These are phyloP conservation scores for Ceriops tagal DNA, from an alignment of 345 rosid species.

Conservation along the genomic window DNA sequence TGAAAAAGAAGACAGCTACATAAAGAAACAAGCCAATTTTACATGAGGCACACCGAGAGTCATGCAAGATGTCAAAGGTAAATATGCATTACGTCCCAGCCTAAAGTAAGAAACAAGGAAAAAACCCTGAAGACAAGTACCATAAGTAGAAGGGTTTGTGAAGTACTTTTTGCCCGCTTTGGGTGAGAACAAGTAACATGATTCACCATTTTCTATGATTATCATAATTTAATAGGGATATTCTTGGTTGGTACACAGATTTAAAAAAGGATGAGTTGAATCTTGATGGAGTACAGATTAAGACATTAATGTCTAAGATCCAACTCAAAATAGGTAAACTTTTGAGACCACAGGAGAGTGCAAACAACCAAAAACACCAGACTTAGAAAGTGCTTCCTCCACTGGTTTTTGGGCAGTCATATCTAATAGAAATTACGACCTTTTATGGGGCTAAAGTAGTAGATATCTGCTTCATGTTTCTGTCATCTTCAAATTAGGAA, in stretches of 20 bases:
- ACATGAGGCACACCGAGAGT: background rate
- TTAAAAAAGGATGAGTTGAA: conserved; percentile 13
- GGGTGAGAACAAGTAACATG: conserved; percentile 9
- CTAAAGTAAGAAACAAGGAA: conserved; percentile 9
- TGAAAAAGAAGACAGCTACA: conserved; percentile 6
- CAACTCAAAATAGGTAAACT: conserved; percentile 10
- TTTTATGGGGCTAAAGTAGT: background rate
- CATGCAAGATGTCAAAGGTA: conserved; percentile 6
- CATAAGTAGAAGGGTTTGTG: conserved; percentile 10
- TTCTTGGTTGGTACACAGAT: conserved; percentile 15
- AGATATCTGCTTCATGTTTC: background rate
- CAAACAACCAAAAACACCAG: background rate
- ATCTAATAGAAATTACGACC: background rate
- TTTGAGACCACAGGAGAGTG: background rate
- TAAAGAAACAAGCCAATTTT: background rate
- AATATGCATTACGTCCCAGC: background rate
- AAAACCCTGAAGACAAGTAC: conserved; percentile 31
- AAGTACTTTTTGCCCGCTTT: conserved; percentile 1
- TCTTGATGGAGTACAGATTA: conserved; percentile 26
- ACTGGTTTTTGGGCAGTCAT: background rate
- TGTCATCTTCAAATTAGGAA: background rate
- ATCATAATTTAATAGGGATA: background rate
- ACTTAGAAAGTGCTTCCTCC: background rate
- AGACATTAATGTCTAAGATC: conserved; percentile 23
- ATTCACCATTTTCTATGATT: conserved; percentile 2